Conservation (phyloP, 257 asterid genomes). For the Solanum megistacrolobum region DNA sequence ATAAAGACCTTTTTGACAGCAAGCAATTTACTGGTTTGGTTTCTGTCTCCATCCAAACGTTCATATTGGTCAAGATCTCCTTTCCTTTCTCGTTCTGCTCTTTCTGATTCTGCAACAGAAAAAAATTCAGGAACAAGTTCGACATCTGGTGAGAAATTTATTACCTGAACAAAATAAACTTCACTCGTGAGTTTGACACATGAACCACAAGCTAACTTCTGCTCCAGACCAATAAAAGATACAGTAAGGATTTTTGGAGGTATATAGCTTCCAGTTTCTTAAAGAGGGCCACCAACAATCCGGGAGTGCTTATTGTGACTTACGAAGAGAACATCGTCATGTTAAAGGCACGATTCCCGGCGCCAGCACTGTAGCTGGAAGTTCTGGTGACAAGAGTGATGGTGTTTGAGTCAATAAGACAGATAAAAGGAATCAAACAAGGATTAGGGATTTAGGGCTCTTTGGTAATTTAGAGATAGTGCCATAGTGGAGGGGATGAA, state of each 20-base stretch:
- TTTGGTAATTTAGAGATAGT: neutral
- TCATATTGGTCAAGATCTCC: conserved; percentile 98
- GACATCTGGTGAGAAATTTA: neutral
- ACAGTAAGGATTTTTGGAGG: neutral
- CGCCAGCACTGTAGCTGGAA: neutral
- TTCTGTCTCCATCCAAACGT: conserved; percentile 93
- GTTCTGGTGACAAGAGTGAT: neutral
- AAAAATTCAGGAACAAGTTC: neutral
- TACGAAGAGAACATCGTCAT: neutral
- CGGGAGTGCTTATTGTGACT: neutral
- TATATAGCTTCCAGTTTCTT: neutral
- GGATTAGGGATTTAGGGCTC: neutral
- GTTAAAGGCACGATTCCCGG: neutral
- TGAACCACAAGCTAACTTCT: neutral
- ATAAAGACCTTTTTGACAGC: conserved; percentile 81
- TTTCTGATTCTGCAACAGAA: conserved; percentile 61
- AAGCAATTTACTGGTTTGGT: conserved; percentile 54
- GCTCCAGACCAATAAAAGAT: neutral
- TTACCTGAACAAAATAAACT: neutral
- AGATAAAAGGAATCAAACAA: neutral
- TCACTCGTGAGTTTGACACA: neutral
- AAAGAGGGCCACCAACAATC: neutral
- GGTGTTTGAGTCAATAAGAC: neutral
- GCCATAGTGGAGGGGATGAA: neutral
- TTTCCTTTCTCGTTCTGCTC: conserved; percentile 91